These are phyloP conservation scores for Quercus wislizeni DNA, from an alignment of 306 rosid genomes.

Conservation along the genomic window DNA sequence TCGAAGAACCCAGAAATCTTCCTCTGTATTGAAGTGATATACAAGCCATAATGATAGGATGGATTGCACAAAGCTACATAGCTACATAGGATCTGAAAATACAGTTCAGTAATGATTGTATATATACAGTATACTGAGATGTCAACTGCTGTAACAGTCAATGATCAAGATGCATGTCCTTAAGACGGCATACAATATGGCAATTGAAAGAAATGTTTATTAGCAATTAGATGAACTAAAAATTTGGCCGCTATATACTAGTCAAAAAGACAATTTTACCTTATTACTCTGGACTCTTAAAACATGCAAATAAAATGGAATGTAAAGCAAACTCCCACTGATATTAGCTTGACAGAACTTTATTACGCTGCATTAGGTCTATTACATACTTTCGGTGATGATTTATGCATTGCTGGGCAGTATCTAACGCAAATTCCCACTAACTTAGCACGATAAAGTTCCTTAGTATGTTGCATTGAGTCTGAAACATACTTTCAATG, in stretches of 20 bases:
- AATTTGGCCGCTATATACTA: no score
- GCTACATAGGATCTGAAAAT: background rate
- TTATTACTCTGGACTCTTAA: no score
- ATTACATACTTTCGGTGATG: background rate
- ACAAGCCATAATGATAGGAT: background rate
- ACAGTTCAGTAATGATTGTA: background rate
- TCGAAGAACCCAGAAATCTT: background rate
- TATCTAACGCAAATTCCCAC: background rate
- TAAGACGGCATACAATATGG: background rate
- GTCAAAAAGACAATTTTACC: no score
- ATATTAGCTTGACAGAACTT: no score
- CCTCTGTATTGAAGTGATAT: background rate
- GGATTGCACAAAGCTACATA: background rate
- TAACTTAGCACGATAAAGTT: no score
- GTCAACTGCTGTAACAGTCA: background rate
- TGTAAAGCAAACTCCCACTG: no score
- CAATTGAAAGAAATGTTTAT: background rate
- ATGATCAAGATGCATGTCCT: background rate
- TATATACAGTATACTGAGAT: background rate
- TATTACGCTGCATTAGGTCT: no score
- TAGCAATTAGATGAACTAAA: no score
- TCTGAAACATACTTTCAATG: background rate
- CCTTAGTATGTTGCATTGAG: background rate
- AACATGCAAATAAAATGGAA: no score
- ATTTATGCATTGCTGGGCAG: background rate